Base-by-base conservation (phyloP, 2,329 filamentous ascomycete genomes). In the Arthrinium puccinioides region DNA sequence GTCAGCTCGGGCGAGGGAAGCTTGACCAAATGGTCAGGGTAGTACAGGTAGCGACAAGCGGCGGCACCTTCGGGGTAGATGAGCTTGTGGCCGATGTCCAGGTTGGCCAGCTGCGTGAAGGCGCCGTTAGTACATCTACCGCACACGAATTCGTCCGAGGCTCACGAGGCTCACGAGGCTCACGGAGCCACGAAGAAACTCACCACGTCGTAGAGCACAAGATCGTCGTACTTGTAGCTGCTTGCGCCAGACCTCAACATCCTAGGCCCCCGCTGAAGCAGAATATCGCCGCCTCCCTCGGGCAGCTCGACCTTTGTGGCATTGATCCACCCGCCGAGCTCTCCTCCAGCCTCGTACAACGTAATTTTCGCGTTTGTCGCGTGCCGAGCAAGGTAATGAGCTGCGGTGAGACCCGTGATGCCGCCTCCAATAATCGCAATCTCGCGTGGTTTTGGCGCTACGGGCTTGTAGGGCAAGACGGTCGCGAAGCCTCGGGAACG, bases 261-360 rank as follows among this genome's bases (percentile, higher is more conserved):
- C 50, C 90, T 76, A 16, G 92, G 86, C 0, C 90, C 92, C 47
- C 78, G 75, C 64, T 98, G 90, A 52, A 97, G 87, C 20, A 85
- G 61, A 23, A 95, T 74, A 4, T 53, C 58, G 33, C 70, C 61
- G 16, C 71, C 69, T 13, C 77, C 84, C 25, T 72, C 69, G 5
- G 62, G 56, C 11, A 84, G 74, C 2, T 74, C 59, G 10, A 84
- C 68, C 35, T 63, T 64, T 46, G 81, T 72, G 2, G 84, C 87
- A 44, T 79, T 66, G 27, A 97, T 68, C 89, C 89, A 97, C 31
- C 92, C 92, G 29, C 92, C 92, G 1, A 90, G 58, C 15, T 78
- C 70, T 16, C 74, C 56, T 20, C 69, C 73, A 15, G 74, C 73
- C 58, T 98, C 92, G 59, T 87, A 95, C 9, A 98, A 55, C 0